phyloP scores from a whole-genome alignment of 2,329 filamentous ascomycete genomes.

The Colletotrichum cuscutae region DNA sequence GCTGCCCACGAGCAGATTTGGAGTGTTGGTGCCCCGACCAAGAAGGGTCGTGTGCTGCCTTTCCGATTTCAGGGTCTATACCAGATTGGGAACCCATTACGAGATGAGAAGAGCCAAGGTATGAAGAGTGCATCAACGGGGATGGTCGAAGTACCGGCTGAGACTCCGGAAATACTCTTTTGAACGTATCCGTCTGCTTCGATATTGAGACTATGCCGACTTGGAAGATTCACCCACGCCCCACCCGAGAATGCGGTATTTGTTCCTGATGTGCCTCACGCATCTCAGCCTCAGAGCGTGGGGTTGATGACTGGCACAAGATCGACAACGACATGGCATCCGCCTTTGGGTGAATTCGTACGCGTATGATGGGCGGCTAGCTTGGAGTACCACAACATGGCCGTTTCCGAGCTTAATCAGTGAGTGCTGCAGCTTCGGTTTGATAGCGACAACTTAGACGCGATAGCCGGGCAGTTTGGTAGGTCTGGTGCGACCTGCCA shows the following conservation, averaged over 20 bases:
- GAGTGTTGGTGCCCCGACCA: neutral
- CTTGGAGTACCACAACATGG: neutral
- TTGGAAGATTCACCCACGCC: neutral
- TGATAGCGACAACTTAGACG: conserved; percentile 2
- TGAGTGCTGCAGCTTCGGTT: neutral
- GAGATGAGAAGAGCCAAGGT: conserved; percentile 22
- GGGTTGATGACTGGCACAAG: conserved; percentile 8
- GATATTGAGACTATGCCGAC: neutral
- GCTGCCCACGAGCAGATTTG: neutral
- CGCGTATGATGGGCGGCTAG: neutral
- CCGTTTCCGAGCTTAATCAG: neutral
- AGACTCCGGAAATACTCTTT: conserved; percentile 1
- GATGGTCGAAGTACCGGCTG: neutral
- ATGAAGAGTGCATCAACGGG: neutral
- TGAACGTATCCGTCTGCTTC: neutral
- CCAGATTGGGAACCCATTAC: conserved; percentile 25
- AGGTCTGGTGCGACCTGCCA: neutral
- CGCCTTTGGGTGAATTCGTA: neutral
- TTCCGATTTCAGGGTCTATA: conserved; percentile 14
- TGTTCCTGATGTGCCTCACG: conserved; percentile 20
- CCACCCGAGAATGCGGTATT: conserved; percentile 20
- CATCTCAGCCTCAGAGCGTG: conserved; percentile 30
- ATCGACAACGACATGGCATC: conserved; percentile 10
- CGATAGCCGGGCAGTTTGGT: neutral
- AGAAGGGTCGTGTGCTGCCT: conserved; percentile 10